Base-by-base conservation (phyloP, 2,329 filamentous ascomycete species). In the Fonsecaea nubica region DNA sequence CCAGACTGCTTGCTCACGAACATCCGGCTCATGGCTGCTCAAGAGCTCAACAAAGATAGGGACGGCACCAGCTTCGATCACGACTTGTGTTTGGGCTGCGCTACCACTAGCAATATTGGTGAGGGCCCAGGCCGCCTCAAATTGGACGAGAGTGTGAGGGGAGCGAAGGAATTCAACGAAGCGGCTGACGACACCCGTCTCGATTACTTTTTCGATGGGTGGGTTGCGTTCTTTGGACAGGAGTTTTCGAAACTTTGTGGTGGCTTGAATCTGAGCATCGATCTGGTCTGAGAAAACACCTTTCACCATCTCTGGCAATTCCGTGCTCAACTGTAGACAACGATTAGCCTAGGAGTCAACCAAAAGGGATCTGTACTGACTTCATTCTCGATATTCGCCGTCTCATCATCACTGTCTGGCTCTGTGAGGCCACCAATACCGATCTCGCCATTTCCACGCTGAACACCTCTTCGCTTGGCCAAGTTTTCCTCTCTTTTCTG, bases 91-190 rank as follows among this genome's bases (percentile, higher is more conserved):
- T 84, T 99, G 95, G 74, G 92, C 91, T 67, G 95, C 95, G 66
- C 94, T 98, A 69, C 95, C 95, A 58, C 94, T 98, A 69, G 95
- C 95, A 80, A 99, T 99, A 85, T 99, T 99, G 84, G 95, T 99
- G 77, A 99, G 85, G 71, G 95, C 95, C 95, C 95, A 99, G 52
- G 95, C 95, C 76, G 95, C 95, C 85, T 99, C 95, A 78, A 99
- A 99, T 82, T 99, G 95, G 64, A 99, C 95, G 57, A 99, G 87
- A 38, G 95, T 98, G 82, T 99, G 95, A 71, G 95, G 95, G 63
- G 95, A 99, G 78, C 92, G 92, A 68, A 99, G 90, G 82, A 99
- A 99, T 81, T 97, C 93, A 81, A 99, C 95, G 77, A 99, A 99
- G 77, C 95, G 91, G 84, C 89, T 90, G 73, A 99, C 95, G 71